Evolutionary conservation across 2,329 filamentous ascomycete species (phyloP).

Genomic region (Orbilia quercus): DNA sequence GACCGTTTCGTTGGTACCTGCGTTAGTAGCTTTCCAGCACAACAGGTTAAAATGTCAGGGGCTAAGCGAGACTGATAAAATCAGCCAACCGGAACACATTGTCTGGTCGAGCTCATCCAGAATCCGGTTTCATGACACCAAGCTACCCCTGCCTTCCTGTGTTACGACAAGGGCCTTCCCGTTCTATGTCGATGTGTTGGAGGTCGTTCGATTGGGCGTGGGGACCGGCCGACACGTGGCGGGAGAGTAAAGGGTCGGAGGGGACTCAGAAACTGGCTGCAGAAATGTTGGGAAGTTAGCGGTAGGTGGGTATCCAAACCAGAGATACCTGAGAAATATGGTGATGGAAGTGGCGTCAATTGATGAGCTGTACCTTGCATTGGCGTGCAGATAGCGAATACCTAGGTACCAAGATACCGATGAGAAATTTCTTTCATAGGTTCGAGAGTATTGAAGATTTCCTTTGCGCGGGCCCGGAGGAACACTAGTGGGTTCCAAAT

Average conservation of each 20-base stretch:
- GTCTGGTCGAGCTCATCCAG: slow-evolving; percentile 14
- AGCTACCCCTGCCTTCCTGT: slow-evolving; percentile 21
- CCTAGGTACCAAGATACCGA: neutral
- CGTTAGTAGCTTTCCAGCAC: neutral
- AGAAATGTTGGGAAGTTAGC: slow-evolving; percentile 4
- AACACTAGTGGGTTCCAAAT: slow-evolving; percentile 3
- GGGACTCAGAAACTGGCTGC: neutral
- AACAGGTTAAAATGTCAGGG: slow-evolving; percentile 38
- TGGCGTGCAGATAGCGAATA: neutral
- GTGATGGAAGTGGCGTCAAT: slow-evolving; percentile 1
- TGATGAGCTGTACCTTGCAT: slow-evolving; percentile 34
- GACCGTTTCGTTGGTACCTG: no score
- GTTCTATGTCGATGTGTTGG: slow-evolving; percentile 22
- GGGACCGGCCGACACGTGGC: slow-evolving; percentile 22
- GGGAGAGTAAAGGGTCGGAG: slow-evolving; percentile 15
- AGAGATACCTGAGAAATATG: no score
- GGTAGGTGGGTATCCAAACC: no score
- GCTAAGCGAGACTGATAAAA: slow-evolving; percentile 12
- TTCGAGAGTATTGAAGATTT: neutral
- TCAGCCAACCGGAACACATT: slow-evolving; percentile 17
- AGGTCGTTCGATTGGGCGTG: slow-evolving; percentile 21
- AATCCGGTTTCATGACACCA: slow-evolving; percentile 35
- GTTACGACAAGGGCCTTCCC: slow-evolving; percentile 6
- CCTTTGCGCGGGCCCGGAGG: neutral
- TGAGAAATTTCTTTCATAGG: neutral